These are phyloP conservation scores for Phtheirospermum japonicum DNA, from an alignment of 257 asterid genomes.

Conservation along the genomic window DNA sequence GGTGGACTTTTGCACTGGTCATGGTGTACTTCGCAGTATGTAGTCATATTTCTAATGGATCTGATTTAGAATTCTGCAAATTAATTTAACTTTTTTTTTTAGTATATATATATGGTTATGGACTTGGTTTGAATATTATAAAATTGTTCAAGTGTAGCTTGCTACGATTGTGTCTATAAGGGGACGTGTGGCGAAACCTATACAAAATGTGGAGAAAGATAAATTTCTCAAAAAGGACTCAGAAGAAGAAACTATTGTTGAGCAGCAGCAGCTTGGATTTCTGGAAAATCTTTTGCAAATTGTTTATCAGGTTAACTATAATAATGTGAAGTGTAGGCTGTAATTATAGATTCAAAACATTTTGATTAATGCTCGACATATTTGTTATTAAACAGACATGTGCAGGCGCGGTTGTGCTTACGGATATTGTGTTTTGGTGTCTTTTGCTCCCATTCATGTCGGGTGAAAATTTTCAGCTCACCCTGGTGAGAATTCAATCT, in stretches of 20 bases:
- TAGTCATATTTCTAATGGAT: slow-evolving; percentile 1
- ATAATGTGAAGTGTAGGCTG: neutral
- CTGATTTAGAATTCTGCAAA: no score
- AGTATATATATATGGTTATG: neutral
- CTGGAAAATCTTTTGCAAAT: slow-evolving; percentile 45
- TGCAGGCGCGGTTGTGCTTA: slow-evolving; percentile 85
- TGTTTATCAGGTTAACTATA: slow-evolving; percentile 52
- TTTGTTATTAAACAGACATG: slow-evolving; percentile 41
- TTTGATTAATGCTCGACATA: neutral
- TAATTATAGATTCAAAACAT: neutral
- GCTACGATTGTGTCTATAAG: slow-evolving; percentile 58
- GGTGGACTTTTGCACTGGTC: slow-evolving; percentile 92
- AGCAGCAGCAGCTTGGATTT: slow-evolving; percentile 41
- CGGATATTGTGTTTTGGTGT: slow-evolving; percentile 89
- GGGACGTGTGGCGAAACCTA: slow-evolving; percentile 44
- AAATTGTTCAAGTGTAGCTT: slow-evolving; percentile 40
- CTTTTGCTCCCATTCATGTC: slow-evolving; percentile 81
- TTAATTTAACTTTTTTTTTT: no score
- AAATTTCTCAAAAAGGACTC: slow-evolving; percentile 37
- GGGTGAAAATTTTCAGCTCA: slow-evolving; percentile 61
- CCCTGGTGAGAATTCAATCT: slow-evolving; percentile 47
- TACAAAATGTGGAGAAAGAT: slow-evolving; percentile 35
- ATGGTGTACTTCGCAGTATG: slow-evolving; percentile 71
- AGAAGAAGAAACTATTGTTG: slow-evolving; percentile 25
- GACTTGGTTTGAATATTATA: neutral